Conservation (phyloP, 2,329 filamentous ascomycete genomes). For the Colletotrichum sp. region DNA sequence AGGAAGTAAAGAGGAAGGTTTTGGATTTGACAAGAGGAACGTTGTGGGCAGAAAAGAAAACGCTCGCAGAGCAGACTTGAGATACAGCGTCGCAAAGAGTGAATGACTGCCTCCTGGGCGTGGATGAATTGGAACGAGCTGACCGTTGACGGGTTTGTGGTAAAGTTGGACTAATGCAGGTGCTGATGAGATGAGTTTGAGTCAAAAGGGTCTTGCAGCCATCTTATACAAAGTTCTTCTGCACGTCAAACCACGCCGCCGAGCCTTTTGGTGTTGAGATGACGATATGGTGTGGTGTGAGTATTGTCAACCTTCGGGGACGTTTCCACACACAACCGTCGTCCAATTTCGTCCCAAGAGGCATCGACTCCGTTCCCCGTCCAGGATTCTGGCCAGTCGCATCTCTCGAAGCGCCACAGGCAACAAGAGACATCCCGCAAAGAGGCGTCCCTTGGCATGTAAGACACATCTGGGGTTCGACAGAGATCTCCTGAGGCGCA, state of each 20-base stretch:
- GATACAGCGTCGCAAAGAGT: background rate
- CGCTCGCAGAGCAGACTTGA: background rate
- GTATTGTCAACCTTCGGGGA: background rate
- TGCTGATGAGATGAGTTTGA: constrained; percentile 1
- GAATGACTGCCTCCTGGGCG: constrained; percentile 19
- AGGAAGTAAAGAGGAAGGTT: background rate
- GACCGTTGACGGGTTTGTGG: background rate
- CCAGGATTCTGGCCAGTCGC: background rate
- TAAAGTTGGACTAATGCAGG: background rate
- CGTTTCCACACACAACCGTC: background rate
- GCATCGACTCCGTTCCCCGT: background rate
- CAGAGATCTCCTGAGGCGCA: background rate
- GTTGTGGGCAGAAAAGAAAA: background rate
- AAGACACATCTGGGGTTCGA: constrained; percentile 1
- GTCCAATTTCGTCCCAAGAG: background rate
- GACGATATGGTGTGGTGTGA: background rate
- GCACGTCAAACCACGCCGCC: background rate
- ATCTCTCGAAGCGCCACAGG: background rate
- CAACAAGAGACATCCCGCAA: background rate
- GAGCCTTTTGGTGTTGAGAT: constrained; percentile 1
- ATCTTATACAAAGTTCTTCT: constrained; percentile 15
- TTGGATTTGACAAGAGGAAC: background rate
- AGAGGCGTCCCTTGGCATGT: background rate
- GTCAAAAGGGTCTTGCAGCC: background rate
- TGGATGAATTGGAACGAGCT: background rate